A percentile compares a stretch with the other conserved stretches of the same genome.
Evolutionary conservation across 1,284 basidiomycete species (phyloP).

Genomic region (Lentinula novae-zelandiae): DNA sequence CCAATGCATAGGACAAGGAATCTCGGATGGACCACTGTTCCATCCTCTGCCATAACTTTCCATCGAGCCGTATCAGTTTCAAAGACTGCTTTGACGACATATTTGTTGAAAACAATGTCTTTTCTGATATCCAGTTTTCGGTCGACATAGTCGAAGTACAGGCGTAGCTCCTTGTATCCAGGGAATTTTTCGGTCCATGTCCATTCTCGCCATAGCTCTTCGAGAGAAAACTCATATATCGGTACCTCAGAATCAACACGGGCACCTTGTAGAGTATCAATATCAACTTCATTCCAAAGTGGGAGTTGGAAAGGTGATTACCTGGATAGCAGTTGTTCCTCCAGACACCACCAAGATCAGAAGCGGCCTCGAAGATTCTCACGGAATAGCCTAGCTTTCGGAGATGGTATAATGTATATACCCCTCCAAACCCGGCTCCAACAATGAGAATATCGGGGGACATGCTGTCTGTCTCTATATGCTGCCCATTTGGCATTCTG

Average conservation of each 20-base stretch:
- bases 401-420: constrained; percentile 6
- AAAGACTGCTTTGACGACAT: constrained; percentile 20
- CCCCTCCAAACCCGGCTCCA: constrained; percentile 13
- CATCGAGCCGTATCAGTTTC: constrained; percentile 18
- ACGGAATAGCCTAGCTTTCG: constrained; percentile 2
- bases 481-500: not conserved
- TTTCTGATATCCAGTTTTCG: constrained; percentile 22
- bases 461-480: not conserved
- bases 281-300: not conserved
- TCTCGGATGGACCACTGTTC: constrained; percentile 14
- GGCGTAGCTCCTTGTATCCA: constrained; percentile 19
- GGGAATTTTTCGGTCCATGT: constrained; percentile 23
- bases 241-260: constrained; percentile 10
- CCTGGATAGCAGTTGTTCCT: not conserved
- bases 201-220: constrained; percentile 25
- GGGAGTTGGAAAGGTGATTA: not conserved
- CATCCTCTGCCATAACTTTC: constrained; percentile 20
- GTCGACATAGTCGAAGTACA: constrained; percentile 23
- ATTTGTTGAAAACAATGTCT: constrained; percentile 21
- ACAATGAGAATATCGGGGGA: constrained; percentile 22
- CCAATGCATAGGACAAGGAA: constrained; percentile 23
- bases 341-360: constrained; percentile 7
- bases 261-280: not conserved
- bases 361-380: constrained; percentile 8
- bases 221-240: constrained; percentile 18